Base-by-base conservation (phyloP, 106 monocot species). In the Iris macrosiphon region DNA sequence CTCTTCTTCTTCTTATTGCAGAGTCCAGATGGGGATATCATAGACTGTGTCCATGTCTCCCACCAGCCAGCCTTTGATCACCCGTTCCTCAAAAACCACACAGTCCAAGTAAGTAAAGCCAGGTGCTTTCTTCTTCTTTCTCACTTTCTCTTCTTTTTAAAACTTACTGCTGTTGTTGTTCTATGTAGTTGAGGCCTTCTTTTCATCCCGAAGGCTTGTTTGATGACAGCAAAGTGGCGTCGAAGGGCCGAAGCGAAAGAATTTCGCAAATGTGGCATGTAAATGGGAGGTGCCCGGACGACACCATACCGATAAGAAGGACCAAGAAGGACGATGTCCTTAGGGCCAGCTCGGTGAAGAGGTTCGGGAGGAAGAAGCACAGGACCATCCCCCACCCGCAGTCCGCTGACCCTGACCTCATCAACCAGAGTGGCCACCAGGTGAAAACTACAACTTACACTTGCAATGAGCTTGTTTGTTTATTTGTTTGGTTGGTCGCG, bases 11-110 rank as follows among this genome's bases (percentile, higher is more conserved):
- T 39, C 13, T 16, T 3, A 44, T 18, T 32, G 19, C 73, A 83
- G 83, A 83, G 83, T 50, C 77, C 77, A 52, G 83, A 83, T 78
- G 83, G 83, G 45, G 83, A 83, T 65, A 54, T 73, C 3, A 83
- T 83, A 61, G 83, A 83, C 31, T 83, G 83, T 30, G 77, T 83
- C 10, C 77, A 78, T 23, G 42, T 83, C 44, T 69, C 65, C 55
- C 69, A 67, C 53, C 83, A 83, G 52, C 77, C 74, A 24, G 83
- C 83, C 19, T 77, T 83, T 49, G 83, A 83, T 70, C 77, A 78
- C 52, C 77, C 83, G 40, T 83, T 70, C 38, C 70, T 83, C 40
- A 83, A 78, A 58, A 71, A 78, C 42, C 83, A 78, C 64, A 65
- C 72, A 39, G 52, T 69, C 26, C 69, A 69, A 60, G 69, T 69